These are phyloP conservation scores for Eucalyptus guilfoylei DNA, from an alignment of 345 rosid species.

Conservation along the genomic window DNA sequence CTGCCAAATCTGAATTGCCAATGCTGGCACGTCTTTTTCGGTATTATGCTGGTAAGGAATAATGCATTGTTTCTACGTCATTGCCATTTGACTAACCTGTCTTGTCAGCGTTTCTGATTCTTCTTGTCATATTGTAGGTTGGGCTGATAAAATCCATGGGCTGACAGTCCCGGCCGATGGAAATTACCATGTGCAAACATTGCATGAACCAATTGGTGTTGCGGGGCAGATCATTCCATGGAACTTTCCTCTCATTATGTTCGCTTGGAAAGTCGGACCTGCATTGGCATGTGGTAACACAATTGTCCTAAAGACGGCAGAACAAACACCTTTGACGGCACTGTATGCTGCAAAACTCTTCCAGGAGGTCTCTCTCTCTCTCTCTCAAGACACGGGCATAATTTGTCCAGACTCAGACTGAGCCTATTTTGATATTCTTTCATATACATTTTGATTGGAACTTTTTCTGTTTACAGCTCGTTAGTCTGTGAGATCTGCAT, in stretches of 20 bases:
- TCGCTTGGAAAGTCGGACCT: conserved; percentile 62
- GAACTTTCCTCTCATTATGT: conserved; percentile 60
- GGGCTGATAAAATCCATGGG: conserved; percentile 65
- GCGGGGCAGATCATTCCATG: conserved; percentile 62
- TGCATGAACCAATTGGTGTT: conserved; percentile 60
- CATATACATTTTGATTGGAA: not conserved
- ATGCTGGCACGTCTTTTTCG: conserved; percentile 63
- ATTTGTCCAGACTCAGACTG: not conserved
- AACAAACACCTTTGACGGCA: conserved; percentile 56
- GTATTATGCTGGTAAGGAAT: conserved; percentile 69
- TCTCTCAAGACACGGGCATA: not conserved
- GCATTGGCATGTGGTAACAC: conserved; percentile 58
- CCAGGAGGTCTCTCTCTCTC: conserved; percentile 33
- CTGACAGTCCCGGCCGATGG: conserved; percentile 52
- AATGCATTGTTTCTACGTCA: not conserved
- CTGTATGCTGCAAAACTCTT: conserved; percentile 43
- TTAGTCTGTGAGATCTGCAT: not conserved
- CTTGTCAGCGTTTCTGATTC: not conserved
- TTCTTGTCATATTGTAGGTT: conserved; percentile 17
- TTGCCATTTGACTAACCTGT: not conserved
- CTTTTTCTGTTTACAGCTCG: not conserved
- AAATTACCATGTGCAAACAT: conserved; percentile 42
- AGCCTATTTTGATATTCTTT: not conserved
- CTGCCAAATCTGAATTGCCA: conserved; percentile 53
- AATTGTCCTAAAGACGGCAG: conserved; percentile 51